Base-by-base conservation (phyloP, 2,329 filamentous ascomycete genomes). In the Sarocladiaceae sp. region DNA sequence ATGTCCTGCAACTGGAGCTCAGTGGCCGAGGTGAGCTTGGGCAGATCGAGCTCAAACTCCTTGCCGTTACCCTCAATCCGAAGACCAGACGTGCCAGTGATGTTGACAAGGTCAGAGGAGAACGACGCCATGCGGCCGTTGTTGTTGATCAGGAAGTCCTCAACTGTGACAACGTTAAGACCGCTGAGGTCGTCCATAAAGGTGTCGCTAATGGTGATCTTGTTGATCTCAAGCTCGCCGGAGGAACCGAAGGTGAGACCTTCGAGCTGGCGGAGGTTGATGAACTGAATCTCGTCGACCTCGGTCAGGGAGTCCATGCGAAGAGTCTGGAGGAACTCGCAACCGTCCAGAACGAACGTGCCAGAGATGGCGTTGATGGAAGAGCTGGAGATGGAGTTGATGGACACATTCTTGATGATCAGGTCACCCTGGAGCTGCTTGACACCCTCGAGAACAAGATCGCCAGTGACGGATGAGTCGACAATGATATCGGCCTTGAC, bases 111-210 rank as follows among this genome's bases (percentile, higher is more conserved):
- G 66, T 87, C 81, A 70, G 91, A 88, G 66, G 82, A 81, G 75
- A 95, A 88, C 56, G 76, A 77, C 66, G 80, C 82, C 61, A 99
- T 79, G 66, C 87, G 86, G 56, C 75, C 75, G 83, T 97, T 97
- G 85, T 96, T 96, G 80, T 89, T 87, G 72, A 99, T 87, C 69
- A 88, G 77, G 67, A 99, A 82, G 59, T 75, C 78, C 53, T 82
- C 79, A 52, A 90, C 85, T n/a, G 79, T 78, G 57, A 82, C 71
- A 58, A 97, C 78, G 67, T 90, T 87, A 68, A 99, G 88, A 65
- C 90, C 91, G 59, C 86, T 78, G 55, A 99, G 81, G 59, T 80
- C 83, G 67, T 76, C 80, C 61, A 99, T 82, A 71, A 86, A 84
- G 49, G 94, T 99, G 77, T 99, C 94, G 71, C 84, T 81, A 67